Base-by-base conservation (phyloP, 106 monocot genomes). In the Platanthera zijinensis region DNA sequence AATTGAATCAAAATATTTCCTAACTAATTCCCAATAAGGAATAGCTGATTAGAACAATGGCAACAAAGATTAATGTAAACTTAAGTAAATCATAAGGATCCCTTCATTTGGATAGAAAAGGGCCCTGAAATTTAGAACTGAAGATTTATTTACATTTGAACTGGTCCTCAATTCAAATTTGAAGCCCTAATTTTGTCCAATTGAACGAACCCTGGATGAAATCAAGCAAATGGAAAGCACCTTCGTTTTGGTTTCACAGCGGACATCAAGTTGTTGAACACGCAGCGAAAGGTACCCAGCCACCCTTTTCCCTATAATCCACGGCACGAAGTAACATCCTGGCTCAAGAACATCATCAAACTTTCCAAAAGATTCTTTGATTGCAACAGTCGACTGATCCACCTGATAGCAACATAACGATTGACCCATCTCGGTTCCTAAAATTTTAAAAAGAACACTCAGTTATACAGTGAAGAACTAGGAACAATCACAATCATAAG, bases 181-280 rank as follows among this genome's bases (percentile, higher is more conserved):
- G 32, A 32, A 32, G 32, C 32, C 32, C 32, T 32, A 32, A 32
- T 32, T 32, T 32, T 2, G 32, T 32, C 32, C 32, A 32, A 32
- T 2, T 32, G 32, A 32, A 32, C 32, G 32, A 32, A 32, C 32
- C 32, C 32, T 32, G 32, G 22, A 76, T 19, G 17, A 18, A 25
- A 52, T 45, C 3, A 48, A 47, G 25, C 7, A 25, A 2, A 32
- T 30, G 15, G 30, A 9, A 11, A 71, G 17, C 1, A 91, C 94
- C 87, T 90, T 92, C 5, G 87, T 90, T 81, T 95, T 95, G 76
- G 95, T 95, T 80, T 95, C 95, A 80, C 95, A 95, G 32, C 83
- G 85, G 45, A 92, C 90, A 85, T 95, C 95, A 46, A 95, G 86
- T 71, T 95, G 95, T 59, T 89, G 92, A 21, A 95, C 73, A 53